Conservation (phyloP, 2,329 filamentous ascomycete species). For the Colletotrichum tamarilloi region DNA sequence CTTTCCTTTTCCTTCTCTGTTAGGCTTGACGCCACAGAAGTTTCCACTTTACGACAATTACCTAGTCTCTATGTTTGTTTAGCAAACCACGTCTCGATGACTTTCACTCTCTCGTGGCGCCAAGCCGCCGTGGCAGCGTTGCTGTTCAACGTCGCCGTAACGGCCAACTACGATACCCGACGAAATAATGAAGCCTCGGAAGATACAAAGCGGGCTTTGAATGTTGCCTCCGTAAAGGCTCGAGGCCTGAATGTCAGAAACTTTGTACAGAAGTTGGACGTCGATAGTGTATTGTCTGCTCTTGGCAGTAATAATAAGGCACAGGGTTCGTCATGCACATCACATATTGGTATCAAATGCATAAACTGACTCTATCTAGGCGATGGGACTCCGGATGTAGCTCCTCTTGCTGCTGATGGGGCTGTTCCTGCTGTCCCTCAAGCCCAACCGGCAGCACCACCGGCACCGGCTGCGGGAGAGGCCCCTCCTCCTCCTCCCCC, state of each 20-base stretch:
- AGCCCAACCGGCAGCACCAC: not conserved
- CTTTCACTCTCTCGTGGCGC: conserved; percentile 17
- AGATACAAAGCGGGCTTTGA: conserved; percentile 21
- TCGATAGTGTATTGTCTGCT: conserved; percentile 8
- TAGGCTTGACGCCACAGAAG: conserved; percentile 28
- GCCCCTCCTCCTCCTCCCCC: not conserved
- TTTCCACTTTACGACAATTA: no score
- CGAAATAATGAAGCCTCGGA: conserved; percentile 7
- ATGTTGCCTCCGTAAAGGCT: not conserved
- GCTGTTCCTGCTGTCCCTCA: not conserved
- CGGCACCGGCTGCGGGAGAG: not conserved
- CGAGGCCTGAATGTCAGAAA: conserved; percentile 10
- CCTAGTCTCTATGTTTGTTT: not conserved
- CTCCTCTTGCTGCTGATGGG: conserved; percentile 22
- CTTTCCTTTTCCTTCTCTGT: conserved; percentile 10
- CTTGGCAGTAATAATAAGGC: not conserved
- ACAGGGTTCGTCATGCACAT: not conserved
- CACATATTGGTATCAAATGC: not conserved
- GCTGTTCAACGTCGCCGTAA: conserved; percentile 28
- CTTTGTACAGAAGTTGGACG: conserved; percentile 18
- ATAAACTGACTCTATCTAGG: not conserved
- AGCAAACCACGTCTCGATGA: not conserved
- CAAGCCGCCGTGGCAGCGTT: conserved; percentile 27
- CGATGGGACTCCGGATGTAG: not conserved
- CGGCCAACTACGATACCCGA: conserved; percentile 17